Conservation (phyloP, 2,329 filamentous ascomycete species). For the Zopfia rhizophila region DNA sequence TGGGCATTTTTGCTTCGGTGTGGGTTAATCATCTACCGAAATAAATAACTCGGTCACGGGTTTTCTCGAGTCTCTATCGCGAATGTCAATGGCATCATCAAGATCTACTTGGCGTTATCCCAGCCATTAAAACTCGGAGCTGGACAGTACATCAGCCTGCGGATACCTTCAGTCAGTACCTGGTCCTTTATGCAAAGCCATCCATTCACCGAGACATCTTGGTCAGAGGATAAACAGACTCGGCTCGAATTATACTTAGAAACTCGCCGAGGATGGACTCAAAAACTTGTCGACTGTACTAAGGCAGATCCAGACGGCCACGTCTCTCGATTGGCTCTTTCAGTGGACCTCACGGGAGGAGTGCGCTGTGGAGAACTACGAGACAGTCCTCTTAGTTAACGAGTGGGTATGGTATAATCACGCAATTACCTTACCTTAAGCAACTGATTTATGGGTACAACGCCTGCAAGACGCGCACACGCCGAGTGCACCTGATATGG, state of each 20-base stretch:
- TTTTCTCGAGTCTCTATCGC: constrained; percentile 2
- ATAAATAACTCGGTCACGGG: background rate
- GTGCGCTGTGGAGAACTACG: background rate
- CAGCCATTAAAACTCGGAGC: background rate
- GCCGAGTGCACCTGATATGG: constrained; percentile 20
- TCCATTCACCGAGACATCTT: constrained; percentile 6
- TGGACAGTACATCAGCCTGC: constrained; percentile 3
- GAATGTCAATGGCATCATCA: background rate
- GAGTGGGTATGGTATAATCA: constrained; percentile 8
- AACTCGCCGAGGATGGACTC: background rate
- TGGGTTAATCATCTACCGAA: background rate
- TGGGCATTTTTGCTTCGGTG: background rate
- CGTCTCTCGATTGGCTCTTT: background rate
- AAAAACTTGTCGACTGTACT: constrained; percentile 4
- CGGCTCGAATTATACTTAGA: no score
- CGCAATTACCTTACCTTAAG: constrained; percentile 12
- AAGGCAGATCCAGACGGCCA: no score
- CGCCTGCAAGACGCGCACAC: constrained; percentile 8
- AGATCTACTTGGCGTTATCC: constrained; percentile 1
- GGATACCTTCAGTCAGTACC: constrained; percentile 3
- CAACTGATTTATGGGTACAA: constrained; percentile 11
- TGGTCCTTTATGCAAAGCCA: constrained; percentile 6
- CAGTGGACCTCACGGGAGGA: constrained; percentile 3
- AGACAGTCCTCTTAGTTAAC: constrained; percentile 11
- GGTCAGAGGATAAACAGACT: background rate